Evolutionary conservation across 805 yeast species (phyloP).

Genomic region (Candida parachauliodes): DNA sequence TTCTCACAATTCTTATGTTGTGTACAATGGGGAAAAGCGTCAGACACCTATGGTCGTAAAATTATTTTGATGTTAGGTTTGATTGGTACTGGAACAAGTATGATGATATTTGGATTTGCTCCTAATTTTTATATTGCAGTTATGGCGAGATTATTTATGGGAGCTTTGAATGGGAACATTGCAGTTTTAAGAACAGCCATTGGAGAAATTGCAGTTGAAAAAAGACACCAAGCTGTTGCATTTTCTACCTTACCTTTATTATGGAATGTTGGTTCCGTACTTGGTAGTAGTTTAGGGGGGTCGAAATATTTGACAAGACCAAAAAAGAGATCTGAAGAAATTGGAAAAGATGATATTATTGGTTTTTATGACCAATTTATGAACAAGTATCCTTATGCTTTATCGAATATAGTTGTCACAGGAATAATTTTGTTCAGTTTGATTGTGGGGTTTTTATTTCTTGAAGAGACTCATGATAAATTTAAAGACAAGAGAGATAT

Average conservation of each 20-base stretch:
- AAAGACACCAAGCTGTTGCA: slow-evolving; percentile 60
- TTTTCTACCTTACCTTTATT: slow-evolving; percentile 59
- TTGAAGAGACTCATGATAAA: slow-evolving; percentile 34
- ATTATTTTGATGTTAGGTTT: slow-evolving; percentile 50
- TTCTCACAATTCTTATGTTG: slow-evolving; percentile 56
- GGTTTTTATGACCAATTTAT: slow-evolving; percentile 24
- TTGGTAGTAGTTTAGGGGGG: slow-evolving; percentile 59
- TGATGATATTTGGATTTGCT: slow-evolving; percentile 53
- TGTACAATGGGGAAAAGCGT: slow-evolving; percentile 56
- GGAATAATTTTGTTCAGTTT: slow-evolving; percentile 22
- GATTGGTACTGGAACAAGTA: slow-evolving; percentile 46
- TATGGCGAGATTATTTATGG: slow-evolving; percentile 50
- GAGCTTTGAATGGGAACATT: slow-evolving; percentile 60
- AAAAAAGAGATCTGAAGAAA: slow-evolving; percentile 6
- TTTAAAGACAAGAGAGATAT: slow-evolving; percentile 21
- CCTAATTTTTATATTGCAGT: slow-evolving; percentile 50
- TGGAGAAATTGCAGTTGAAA: slow-evolving; percentile 57
- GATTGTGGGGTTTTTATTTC: slow-evolving; percentile 28
- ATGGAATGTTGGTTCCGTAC: slow-evolving; percentile 56
- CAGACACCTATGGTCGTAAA: slow-evolving; percentile 57
- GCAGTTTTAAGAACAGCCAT: slow-evolving; percentile 61
- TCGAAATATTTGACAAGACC: slow-evolving; percentile 51
- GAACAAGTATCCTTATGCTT: slow-evolving; percentile 33
- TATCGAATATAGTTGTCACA: slow-evolving; percentile 35
- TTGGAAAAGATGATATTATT: background rate